phyloP scores from a whole-genome alignment of 2,329 filamentous ascomycete genomes.

The Cercospora zeae-maydis region DNA sequence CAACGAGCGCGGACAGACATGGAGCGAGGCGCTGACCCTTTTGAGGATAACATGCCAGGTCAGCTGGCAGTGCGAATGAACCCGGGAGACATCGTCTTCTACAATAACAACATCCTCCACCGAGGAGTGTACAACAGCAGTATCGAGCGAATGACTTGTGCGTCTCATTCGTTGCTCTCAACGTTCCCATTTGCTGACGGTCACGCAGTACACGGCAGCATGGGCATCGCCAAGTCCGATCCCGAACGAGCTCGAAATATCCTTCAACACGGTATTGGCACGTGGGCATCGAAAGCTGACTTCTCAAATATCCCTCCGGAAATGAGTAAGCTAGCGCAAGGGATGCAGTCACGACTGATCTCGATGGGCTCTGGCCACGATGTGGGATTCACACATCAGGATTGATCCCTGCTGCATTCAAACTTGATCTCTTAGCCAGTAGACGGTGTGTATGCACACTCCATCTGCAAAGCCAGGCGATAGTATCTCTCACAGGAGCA shows the following conservation, averaged over 20 bases:
- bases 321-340: conserved; percentile 51
- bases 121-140: conserved; percentile 60
- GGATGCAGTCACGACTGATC: conserved; percentile 62
- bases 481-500: no score
- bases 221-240: conserved; percentile 59
- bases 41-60: conserved; percentile 57
- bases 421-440: background rate
- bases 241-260: conserved; percentile 64
- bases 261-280: conserved; percentile 68
- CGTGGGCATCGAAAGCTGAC: conserved; percentile 60
- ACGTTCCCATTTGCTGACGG: background rate
- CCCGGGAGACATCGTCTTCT: conserved; percentile 79
- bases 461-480: no score
- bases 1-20: conserved; percentile 62
- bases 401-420: conserved; percentile 34
- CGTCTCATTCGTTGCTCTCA: background rate
- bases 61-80: conserved; percentile 64
- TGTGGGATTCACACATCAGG: conserved; percentile 62
- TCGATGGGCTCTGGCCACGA: conserved; percentile 59
- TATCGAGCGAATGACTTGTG: conserved; percentile 60
- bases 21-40: conserved; percentile 66
- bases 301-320: conserved; percentile 48
- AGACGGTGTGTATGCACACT: no score
- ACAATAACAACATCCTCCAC: conserved; percentile 85
- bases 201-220: conserved; percentile 60